Base-by-base conservation (phyloP, 306 rosid species). In the Lathyrus tuberosus region DNA sequence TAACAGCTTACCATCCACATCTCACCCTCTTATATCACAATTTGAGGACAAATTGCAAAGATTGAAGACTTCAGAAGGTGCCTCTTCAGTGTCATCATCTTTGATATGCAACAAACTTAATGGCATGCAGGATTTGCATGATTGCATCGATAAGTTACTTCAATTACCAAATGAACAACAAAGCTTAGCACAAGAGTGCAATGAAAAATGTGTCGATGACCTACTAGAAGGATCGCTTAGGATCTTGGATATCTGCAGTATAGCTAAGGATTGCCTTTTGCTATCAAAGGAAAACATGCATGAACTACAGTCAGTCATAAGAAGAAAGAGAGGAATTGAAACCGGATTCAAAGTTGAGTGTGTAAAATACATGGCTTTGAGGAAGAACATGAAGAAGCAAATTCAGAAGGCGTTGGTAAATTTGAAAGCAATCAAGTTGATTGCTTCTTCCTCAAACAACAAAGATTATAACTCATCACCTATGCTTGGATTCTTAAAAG, bases 111-210 rank as follows among this genome's bases (percentile, higher is more conserved):
- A 73, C 13, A 73, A 65, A 57, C 57, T 73, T 3, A 62, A 46
- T 52, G 73, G 58, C 43, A 52, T 69, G 76, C 72, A 51, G 68
- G 82, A 80, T 28, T 73, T 83, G 62, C 73, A 83, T 37, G 82
- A 69, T 2, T 68, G 6, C 63, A 51, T 42, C 12, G 69, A 64
- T 38, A 72, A 65, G 62, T 69, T 83, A 63, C 80, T 83, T 66
- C 74, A 72, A 42, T 65, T 79, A 38, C 67, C 84, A 47, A 17
- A 17, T 13, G 54, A 52, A 42, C 77, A 74, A 73, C 54, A 63
- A 37, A 57, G 30, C 62, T 70, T 80, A 15, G 44, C 67, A 17
- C 73, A 12, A 43, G 78, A 74, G 5, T 80, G 72, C 68, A 17
- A 48, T 4, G 64, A 44, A 5, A 80, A 69, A 51, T 15, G 18